Conservation (phyloP, 352 stramenopile species). For the Pythium brassicae region DNA sequence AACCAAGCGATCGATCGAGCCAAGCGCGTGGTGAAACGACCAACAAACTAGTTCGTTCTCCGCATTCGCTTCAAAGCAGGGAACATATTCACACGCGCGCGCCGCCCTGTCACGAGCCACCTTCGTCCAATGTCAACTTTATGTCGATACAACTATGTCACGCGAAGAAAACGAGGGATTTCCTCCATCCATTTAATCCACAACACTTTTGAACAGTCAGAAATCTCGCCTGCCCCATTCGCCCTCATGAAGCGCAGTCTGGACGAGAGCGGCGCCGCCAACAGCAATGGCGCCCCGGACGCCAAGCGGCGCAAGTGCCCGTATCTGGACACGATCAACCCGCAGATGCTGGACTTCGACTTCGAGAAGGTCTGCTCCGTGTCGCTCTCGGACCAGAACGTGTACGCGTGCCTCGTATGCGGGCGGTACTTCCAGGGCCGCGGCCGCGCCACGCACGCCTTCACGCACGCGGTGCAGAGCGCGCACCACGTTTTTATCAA, state of each 20-base stretch:
- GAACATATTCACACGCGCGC: too few species aligned
- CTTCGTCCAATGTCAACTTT: too few species aligned
- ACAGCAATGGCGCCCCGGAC: not conserved
- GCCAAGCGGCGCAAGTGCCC: constrained; percentile 92
- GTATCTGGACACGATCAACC: constrained; percentile 98
- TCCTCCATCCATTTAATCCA: not conserved
- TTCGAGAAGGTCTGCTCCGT: constrained; percentile 98
- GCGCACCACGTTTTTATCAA: constrained; percentile 98
- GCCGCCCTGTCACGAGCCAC: too few species aligned
- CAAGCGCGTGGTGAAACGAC: too few species aligned
- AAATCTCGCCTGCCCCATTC: not conserved
- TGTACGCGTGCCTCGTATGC: constrained; percentile 99
- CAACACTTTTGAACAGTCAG: not conserved
- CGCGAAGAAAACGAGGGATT: not conserved
- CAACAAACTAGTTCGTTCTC: too few species aligned
- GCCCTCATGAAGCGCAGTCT: constrained; percentile 55
- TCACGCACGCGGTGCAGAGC: constrained; percentile 96
- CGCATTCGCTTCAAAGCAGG: too few species aligned
- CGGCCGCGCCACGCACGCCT: constrained; percentile 91
- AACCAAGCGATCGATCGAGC: too few species aligned
- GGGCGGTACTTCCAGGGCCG: constrained; percentile 98
- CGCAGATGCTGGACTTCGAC: constrained; percentile 98
- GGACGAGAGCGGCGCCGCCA: constrained; percentile 19
- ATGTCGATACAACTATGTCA: too few species aligned
- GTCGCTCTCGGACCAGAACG: constrained; percentile 95